phyloP scores from a whole-genome alignment of 139 green algal species.

The Chlorella sp. region DNA sequence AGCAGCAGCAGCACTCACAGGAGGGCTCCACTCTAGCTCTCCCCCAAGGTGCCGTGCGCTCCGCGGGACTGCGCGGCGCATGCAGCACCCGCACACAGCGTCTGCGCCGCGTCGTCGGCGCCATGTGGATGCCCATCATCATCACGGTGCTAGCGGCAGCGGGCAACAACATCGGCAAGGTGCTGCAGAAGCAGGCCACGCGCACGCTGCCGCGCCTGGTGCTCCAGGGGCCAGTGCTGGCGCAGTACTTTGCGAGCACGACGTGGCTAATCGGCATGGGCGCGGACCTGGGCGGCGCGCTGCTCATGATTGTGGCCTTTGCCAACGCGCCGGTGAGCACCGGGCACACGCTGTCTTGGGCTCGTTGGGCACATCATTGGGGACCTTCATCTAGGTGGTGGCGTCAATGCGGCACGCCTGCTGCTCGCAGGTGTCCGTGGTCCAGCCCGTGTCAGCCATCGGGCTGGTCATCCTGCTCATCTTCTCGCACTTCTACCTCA shows the following conservation, averaged over 20 bases:
- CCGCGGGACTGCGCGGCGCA: no score
- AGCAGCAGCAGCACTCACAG: no score
- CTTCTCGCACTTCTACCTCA: slow-evolving; percentile 83
- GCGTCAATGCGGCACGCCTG: background rate
- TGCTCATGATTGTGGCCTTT: slow-evolving; percentile 82
- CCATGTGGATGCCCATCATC: slow-evolving; percentile 58
- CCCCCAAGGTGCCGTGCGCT: no score
- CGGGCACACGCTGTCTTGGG: no score
- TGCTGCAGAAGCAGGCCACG: slow-evolving; percentile 81
- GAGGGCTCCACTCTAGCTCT: no score
- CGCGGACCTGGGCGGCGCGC: slow-evolving; percentile 64
- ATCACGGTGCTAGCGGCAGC: slow-evolving; percentile 70
- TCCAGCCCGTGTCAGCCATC: slow-evolving; percentile 80
- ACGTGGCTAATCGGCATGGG: slow-evolving; percentile 67
- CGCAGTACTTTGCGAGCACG: slow-evolving; percentile 45
- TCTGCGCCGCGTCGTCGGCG: background rate
- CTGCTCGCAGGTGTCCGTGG: slow-evolving; percentile 63
- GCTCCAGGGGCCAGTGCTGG: slow-evolving; percentile 47
- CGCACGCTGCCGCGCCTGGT: slow-evolving; percentile 44
- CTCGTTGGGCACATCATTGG: background rate
- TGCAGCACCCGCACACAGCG: no score
- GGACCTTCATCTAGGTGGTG: background rate
- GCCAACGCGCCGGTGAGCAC: slow-evolving; percentile 62
- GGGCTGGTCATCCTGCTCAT: slow-evolving; percentile 76
- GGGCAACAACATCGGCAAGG: slow-evolving; percentile 83